Conservation (phyloP, 108 stramenopile species). For the Cyclostephanos tholiformis region DNA sequence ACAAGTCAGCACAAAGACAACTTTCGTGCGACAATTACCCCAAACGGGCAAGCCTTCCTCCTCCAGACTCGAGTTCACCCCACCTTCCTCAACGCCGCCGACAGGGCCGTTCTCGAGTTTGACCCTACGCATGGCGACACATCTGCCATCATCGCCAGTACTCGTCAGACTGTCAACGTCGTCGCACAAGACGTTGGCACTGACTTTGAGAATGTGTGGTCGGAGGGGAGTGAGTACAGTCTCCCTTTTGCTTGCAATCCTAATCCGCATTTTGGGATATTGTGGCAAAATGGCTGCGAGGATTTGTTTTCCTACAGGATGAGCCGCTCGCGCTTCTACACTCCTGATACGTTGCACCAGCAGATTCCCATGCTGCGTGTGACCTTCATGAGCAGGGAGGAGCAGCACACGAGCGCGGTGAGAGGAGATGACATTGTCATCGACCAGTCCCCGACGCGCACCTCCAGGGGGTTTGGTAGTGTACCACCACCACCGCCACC, state of each 20-base stretch:
- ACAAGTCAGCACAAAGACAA: slow-evolving; percentile 1
- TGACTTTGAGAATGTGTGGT: slow-evolving; percentile 1
- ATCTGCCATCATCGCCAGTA: slow-evolving; percentile 1
- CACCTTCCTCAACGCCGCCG: slow-evolving; percentile 2
- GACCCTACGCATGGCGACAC: not conserved
- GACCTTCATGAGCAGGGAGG: not conserved
- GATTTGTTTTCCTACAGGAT: not conserved
- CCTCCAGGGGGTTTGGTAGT: not conserved
- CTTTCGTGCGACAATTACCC: not conserved
- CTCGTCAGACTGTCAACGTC: not conserved
- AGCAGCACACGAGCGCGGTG: no score
- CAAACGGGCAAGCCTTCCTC: not conserved
- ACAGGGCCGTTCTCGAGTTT: not conserved
- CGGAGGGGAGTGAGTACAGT: not conserved
- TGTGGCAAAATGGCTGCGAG: not conserved
- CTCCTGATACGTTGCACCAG: not conserved
- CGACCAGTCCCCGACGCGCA: not conserved
- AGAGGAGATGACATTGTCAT: not conserved
- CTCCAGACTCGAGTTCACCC: not conserved
- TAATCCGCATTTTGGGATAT: not conserved
- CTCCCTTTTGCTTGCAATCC: not conserved
- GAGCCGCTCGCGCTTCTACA: not conserved
- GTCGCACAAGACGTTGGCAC: not conserved
- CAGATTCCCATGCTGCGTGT: not conserved
- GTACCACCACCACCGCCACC: not conserved